A percentile compares a stretch with the other conserved stretches of the same genome.
Evolutionary conservation across 495 filamentous ascomycete genomes (phyloP).

Genomic region (Aspergillus leporis): DNA sequence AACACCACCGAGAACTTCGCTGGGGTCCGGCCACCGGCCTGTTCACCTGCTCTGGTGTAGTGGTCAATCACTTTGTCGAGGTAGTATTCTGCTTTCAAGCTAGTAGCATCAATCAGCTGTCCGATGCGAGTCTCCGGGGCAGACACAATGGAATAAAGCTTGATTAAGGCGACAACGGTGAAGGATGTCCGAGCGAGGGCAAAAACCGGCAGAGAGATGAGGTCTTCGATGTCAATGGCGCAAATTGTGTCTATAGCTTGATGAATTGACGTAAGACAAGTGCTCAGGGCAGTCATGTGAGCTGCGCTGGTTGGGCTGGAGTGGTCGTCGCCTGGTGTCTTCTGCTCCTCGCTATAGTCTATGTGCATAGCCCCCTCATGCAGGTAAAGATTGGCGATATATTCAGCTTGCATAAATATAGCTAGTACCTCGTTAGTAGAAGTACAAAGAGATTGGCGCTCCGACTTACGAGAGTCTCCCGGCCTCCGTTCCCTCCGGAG

Average conservation of each 20-base stretch:
- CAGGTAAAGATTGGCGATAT: constrained; percentile 71
- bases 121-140: constrained; percentile 68
- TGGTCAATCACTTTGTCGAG: constrained; percentile 65
- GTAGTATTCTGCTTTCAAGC: constrained; percentile 74
- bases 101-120: constrained; percentile 71
- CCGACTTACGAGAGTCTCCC: constrained; percentile 36
- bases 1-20: constrained; percentile 77
- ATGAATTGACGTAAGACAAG: constrained; percentile 72
- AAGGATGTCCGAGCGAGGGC: constrained; percentile 79
- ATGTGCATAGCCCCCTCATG: constrained; percentile 83
- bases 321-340: constrained; percentile 26
- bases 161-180: constrained; percentile 82
- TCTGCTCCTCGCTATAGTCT: constrained; percentile 52
- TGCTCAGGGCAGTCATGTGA: constrained; percentile 70
- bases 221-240: constrained; percentile 55
- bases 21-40: constrained; percentile 66
- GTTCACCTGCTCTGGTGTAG: constrained; percentile 63
- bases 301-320: constrained; percentile 53
- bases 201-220: constrained; percentile 74
- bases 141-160: constrained; percentile 78
- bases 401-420: constrained; percentile 31
- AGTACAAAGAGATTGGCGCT: neutral
- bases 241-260: constrained; percentile 71
- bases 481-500: constrained; percentile 59
- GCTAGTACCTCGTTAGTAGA: constrained; percentile 14